Percentiles rank a stretch among this genome's conserved stretches.
Evolutionary conservation across 1,284 basidiomycete species (phyloP).

Genomic region (Phellinidium pouzarii): DNA sequence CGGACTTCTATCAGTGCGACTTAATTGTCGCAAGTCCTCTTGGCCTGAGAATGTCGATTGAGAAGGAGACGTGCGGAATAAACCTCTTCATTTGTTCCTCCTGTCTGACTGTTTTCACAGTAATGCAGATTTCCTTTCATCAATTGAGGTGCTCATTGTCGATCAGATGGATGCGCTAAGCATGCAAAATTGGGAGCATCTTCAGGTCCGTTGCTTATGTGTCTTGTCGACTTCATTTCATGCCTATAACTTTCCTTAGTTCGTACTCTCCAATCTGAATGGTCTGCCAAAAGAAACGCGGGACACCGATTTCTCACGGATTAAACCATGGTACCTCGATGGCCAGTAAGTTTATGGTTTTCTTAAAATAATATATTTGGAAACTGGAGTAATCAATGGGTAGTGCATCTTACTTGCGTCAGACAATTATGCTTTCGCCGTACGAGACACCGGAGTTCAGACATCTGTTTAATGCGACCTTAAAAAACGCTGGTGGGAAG

Average conservation of each 20-base stretch:
- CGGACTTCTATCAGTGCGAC: constrained; percentile 88
- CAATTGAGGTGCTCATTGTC: constrained; percentile 88
- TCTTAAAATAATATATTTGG: neutral
- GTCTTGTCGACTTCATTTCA: neutral
- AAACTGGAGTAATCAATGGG: constrained; percentile 5
- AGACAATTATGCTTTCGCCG: constrained; percentile 83
- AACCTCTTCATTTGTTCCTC: neutral
- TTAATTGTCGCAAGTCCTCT: constrained; percentile 91
- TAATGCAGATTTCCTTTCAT: constrained; percentile 85
- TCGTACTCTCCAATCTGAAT: constrained; percentile 81
- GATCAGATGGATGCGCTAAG: constrained; percentile 91
- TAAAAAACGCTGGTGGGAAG: constrained; percentile 86
- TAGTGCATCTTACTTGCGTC: constrained; percentile 78
- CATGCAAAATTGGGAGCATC: constrained; percentile 99
- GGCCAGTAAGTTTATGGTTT: constrained; percentile 61
- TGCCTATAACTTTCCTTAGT: constrained; percentile 41
- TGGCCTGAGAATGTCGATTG: constrained; percentile 86
- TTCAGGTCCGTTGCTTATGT: constrained; percentile 53
- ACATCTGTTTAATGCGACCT: constrained; percentile 62
- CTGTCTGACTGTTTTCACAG: constrained; percentile 32
- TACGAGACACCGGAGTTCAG: constrained; percentile 89
- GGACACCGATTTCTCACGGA: constrained; percentile 92
- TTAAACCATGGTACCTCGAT: constrained; percentile 97
- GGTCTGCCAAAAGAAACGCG: constrained; percentile 87
- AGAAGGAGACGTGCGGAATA: constrained; percentile 80